Evolutionary conservation across 306 rosid genomes (phyloP).

Genomic region (Sindora glabra): DNA sequence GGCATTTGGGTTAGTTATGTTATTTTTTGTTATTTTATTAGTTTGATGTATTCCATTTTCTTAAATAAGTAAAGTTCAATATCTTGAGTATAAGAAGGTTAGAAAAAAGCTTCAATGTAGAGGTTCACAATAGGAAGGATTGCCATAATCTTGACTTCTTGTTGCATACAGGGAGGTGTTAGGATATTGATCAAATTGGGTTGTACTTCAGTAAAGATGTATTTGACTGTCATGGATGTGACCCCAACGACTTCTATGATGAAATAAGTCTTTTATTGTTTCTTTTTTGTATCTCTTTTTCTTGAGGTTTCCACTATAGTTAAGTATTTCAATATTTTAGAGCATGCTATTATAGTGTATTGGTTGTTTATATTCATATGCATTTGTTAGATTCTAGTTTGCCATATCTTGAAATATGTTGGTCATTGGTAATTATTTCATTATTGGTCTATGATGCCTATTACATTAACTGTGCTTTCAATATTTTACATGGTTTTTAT

Average conservation of each 20-base stretch:
- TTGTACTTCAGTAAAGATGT: slow-evolving; percentile 96
- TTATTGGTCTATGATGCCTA: too few species aligned
- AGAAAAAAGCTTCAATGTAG: slow-evolving; percentile 94
- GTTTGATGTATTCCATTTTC: too few species aligned
- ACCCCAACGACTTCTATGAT: slow-evolving; percentile 70
- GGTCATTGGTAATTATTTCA: too few species aligned
- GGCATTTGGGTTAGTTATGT: too few species aligned
- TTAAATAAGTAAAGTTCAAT: too few species aligned
- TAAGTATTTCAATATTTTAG: too few species aligned
- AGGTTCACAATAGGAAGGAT: slow-evolving; percentile 88
- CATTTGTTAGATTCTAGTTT: background rate
- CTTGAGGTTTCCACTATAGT: background rate
- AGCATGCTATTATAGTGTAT: background rate
- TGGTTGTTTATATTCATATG: background rate
- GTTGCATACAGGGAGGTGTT: slow-evolving; percentile 88
- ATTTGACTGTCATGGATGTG: slow-evolving; percentile 93
- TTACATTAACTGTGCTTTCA: background rate
- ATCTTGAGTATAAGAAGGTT: slow-evolving; percentile 73
- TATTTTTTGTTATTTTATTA: too few species aligned
- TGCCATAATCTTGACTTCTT: slow-evolving; percentile 91
- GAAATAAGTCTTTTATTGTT: slow-evolving; percentile 60
- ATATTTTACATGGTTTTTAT: background rate
- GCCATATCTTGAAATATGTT: background rate
- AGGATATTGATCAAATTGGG: slow-evolving; percentile 90
- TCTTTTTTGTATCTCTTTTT: slow-evolving; percentile 9